Percentiles rank a stretch among this genome's conserved stretches.
These are phyloP conservation scores for Pichia nanzhaoensis DNA, from an alignment of 805 yeast genomes.

Conservation along the genomic window DNA sequence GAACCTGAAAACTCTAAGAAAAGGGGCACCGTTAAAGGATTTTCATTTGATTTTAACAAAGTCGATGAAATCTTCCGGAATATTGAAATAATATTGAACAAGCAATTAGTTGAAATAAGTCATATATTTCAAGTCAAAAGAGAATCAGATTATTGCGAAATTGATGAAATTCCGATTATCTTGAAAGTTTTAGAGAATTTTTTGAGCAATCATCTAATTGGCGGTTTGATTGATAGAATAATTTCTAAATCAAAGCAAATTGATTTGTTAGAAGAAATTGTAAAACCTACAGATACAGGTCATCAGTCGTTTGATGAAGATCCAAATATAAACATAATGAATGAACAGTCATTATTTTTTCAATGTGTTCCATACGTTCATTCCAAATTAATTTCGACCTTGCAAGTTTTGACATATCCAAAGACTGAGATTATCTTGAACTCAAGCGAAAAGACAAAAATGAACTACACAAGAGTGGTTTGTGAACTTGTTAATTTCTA, in stretches of 20 bases:
- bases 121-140: constrained; percentile 17
- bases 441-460: constrained; percentile 10
- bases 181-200: constrained; percentile 31
- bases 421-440: constrained; percentile 12
- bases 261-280: constrained; percentile 16
- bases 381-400: constrained; percentile 20
- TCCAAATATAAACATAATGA: constrained; percentile 26
- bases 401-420: constrained; percentile 25
- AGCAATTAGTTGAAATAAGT: constrained; percentile 26
- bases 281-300: background rate
- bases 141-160: constrained; percentile 5
- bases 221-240: constrained; percentile 30
- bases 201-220: constrained; percentile 30
- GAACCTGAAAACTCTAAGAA: constrained; percentile 3
- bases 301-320: constrained; percentile 3
- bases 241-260: constrained; percentile 31
- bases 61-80: constrained; percentile 23
- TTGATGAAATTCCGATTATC: constrained; percentile 31
- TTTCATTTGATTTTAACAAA: constrained; percentile 18
- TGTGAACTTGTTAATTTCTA: constrained; percentile 31
- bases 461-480: constrained; percentile 27
- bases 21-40: constrained; percentile 28
- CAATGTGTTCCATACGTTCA: constrained; percentile 32
- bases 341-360: constrained; percentile 29
- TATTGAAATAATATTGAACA: constrained; percentile 17